Evolutionary conservation across 257 asterid genomes (phyloP).

Genomic region (Capsicum baccatum): DNA sequence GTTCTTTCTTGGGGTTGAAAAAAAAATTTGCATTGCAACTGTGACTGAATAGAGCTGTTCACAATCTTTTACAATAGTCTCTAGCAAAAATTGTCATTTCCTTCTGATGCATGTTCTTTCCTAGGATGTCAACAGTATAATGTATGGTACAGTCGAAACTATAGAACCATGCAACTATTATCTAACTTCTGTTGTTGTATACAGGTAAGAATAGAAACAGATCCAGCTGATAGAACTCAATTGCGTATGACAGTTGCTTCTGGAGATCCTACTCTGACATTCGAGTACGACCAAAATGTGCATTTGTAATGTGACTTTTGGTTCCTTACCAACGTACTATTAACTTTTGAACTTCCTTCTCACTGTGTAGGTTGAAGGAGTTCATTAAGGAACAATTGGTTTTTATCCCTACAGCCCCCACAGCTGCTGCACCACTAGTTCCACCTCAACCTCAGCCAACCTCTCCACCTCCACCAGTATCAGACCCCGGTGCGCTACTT

Average conservation of each 20-base stretch:
- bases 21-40: not conserved
- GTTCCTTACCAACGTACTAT: not conserved
- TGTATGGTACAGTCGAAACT: constrained; percentile 1
- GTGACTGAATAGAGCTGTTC: not conserved
- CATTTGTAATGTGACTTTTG: constrained; percentile 10
- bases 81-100: constrained; percentile 1
- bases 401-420: constrained; percentile 62
- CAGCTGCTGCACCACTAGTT: constrained; percentile 43
- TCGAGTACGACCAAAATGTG: constrained; percentile 59
- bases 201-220: constrained; percentile 93
- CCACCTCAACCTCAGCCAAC: constrained; percentile 64
- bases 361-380: constrained; percentile 70
- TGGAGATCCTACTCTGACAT: constrained; percentile 81
- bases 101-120: constrained; percentile 8
- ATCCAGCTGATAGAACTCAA: constrained; percentile 96
- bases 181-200: constrained; percentile 28
- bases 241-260: constrained; percentile 90
- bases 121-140: not conserved
- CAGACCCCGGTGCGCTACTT: constrained; percentile 81
- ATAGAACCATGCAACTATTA: not conserved
- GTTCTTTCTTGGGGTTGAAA: not conserved
- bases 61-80: not conserved
- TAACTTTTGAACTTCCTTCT: not conserved
- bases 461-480: constrained; percentile 51
- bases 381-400: constrained; percentile 80